Percentiles rank a stretch among this genome's conserved stretches.
Conservation (phyloP, 768 basidiomycete species). For the Grammothele lineata region DNA sequence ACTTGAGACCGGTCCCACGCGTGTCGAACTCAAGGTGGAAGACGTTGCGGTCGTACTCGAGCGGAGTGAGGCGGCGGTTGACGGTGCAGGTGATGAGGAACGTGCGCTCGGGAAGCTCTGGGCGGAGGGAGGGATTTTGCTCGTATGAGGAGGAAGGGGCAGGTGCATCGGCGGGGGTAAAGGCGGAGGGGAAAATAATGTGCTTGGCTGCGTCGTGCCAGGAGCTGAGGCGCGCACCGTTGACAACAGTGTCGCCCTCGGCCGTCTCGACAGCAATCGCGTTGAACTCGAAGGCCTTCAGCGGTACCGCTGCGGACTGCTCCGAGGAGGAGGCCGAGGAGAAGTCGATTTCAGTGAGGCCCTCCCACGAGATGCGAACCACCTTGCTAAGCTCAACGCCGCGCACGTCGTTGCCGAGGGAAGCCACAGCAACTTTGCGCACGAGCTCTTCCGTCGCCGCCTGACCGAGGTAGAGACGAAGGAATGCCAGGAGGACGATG, state of each 20-base stretch:
- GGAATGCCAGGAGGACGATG: conserved; percentile 72
- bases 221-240: conserved; percentile 56
- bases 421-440: conserved; percentile 43
- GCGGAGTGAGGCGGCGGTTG: conserved; percentile 90
- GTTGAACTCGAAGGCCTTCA: conserved; percentile 67
- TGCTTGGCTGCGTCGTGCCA: conserved; percentile 91
- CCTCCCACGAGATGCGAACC: conserved; percentile 60
- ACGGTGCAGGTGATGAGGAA: conserved; percentile 92
- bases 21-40: conserved; percentile 98
- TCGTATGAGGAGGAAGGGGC: conserved; percentile 32
- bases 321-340: conserved; percentile 20
- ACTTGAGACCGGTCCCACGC: conserved; percentile 87
- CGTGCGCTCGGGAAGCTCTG: conserved; percentile 84
- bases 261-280: conserved; percentile 67
- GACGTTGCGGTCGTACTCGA: conserved; percentile 96
- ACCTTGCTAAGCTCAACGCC: conserved; percentile 50
- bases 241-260: conserved; percentile 51
- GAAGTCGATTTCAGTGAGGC: conserved; percentile 54
- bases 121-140: conserved; percentile 71
- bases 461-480: conserved; percentile 76
- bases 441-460: conserved; percentile 52
- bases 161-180: conserved; percentile 43
- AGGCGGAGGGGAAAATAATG: conserved; percentile 81
- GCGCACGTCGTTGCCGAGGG: conserved; percentile 42
- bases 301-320: conserved; percentile 23